A percentile compares a stretch with the other conserved stretches of the same genome.
phyloP scores from a whole-genome alignment of 2,329 filamentous ascomycete species.

The Fusarium sp. region DNA sequence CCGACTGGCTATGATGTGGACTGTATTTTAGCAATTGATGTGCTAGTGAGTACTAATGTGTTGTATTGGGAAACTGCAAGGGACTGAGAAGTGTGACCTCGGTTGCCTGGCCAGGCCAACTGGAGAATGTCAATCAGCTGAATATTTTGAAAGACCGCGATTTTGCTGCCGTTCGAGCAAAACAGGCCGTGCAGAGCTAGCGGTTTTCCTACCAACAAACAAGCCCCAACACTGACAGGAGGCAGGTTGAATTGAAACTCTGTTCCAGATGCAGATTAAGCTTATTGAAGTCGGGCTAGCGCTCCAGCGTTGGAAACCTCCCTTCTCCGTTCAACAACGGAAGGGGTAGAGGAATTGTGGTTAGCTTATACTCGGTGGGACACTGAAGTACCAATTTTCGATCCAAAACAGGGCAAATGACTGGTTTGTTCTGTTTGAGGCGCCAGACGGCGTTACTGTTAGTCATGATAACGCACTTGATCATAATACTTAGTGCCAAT shows the following conservation, averaged over 20 bases:
- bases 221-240: conserved; percentile 73
- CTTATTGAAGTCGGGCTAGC: conserved; percentile 1
- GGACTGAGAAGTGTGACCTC: conserved; percentile 15
- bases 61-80: conserved; percentile 1
- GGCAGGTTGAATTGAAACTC: conserved; percentile 69
- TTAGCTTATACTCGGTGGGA: conserved; percentile 87
- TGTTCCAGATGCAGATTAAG: conserved; percentile 8
- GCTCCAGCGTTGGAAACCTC: conserved; percentile 61
- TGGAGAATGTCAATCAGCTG: conserved; percentile 4
- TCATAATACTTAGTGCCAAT: conserved; percentile 69
- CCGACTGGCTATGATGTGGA: conserved; percentile 14
- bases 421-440: conserved; percentile 16
- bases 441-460: conserved; percentile 67
- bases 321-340: conserved; percentile 73
- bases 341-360: conserved; percentile 70
- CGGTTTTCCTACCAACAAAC: conserved; percentile 82
- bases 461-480: conserved; percentile 58
- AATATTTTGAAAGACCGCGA: not conserved
- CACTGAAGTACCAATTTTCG: conserved; percentile 75
- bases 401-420: conserved; percentile 68
- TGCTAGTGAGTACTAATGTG: conserved; percentile 12
- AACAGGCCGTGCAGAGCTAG: conserved; percentile 84
- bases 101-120: not conserved
- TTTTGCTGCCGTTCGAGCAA: not conserved
- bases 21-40: conserved; percentile 18